Conservation (phyloP, 2,329 filamentous ascomycete genomes). For the Aspergillus sergii region DNA sequence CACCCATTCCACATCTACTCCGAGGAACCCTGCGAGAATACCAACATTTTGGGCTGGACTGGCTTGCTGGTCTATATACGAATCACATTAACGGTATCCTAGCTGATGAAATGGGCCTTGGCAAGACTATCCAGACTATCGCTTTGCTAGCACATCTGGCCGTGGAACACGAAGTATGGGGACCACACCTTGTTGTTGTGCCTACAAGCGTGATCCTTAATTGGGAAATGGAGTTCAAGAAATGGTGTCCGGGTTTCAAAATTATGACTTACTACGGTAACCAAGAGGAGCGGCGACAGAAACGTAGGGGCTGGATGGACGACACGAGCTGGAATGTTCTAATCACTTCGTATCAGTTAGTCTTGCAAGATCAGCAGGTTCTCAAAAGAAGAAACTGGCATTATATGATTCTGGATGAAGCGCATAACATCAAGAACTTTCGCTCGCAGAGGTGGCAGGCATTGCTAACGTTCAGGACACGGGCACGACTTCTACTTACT, state of each 20-base stretch:
- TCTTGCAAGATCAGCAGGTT: slow-evolving; percentile 89
- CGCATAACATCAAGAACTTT: slow-evolving; percentile 99
- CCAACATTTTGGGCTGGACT: slow-evolving; percentile 95
- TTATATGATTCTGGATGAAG: slow-evolving; percentile 97
- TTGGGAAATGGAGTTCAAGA: slow-evolving; percentile 99
- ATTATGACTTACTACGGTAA: slow-evolving; percentile 96
- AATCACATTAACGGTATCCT: slow-evolving; percentile 95
- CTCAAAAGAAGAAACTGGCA: slow-evolving; percentile 94
- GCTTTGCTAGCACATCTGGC: slow-evolving; percentile 90
- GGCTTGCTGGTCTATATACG: slow-evolving; percentile 89
- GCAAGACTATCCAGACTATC: slow-evolving; percentile 98
- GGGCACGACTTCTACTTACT: slow-evolving; percentile 81
- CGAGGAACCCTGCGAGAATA: slow-evolving; percentile 92
- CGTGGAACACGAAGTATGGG: slow-evolving; percentile 88
- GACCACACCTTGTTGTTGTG: slow-evolving; percentile 91
- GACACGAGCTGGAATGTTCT: slow-evolving; percentile 95
- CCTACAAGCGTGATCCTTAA: slow-evolving; percentile 98
- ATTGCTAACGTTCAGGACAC: slow-evolving; percentile 88
- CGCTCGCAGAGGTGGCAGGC: slow-evolving; percentile 97
- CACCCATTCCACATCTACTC: slow-evolving; percentile 77
- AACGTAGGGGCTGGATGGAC: slow-evolving; percentile 90
- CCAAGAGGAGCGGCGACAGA: slow-evolving; percentile 86
- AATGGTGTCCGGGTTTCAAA: slow-evolving; percentile 95
- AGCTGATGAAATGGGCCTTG: slow-evolving; percentile 97
- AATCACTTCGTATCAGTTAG: slow-evolving; percentile 96